Evolutionary conservation across 176 grass and related monocot genomes (phyloP).

Genomic region (Oryza officinalis): DNA sequence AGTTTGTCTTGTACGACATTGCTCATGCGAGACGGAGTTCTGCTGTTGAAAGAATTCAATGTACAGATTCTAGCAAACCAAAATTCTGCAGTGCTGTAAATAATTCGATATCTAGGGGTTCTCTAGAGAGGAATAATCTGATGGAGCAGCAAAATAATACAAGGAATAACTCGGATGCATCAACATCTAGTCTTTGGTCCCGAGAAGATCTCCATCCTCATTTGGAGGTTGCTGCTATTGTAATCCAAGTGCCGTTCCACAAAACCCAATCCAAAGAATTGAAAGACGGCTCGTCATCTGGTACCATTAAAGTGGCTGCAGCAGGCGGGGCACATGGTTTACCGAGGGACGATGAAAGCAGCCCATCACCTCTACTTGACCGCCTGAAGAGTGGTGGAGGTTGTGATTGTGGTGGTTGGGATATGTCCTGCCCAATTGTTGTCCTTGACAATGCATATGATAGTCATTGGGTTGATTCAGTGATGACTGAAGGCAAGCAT

Average conservation of each 20-base stretch:
- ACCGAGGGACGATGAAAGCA: conserved; percentile 60
- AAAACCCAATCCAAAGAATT: conserved; percentile 58
- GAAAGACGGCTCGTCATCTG: conserved; percentile 36
- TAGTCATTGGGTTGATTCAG: conserved; percentile 54
- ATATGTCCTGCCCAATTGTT: conserved; percentile 92
- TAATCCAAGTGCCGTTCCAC: conserved; percentile 70
- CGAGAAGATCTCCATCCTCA: conserved; percentile 78
- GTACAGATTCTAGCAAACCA: conserved; percentile 43
- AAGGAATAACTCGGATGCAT: conserved; percentile 53
- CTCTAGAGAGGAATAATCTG: conserved; percentile 46
- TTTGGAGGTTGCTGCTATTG: conserved; percentile 72
- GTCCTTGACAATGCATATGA: conserved; percentile 67
- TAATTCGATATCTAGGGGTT: conserved; percentile 36
- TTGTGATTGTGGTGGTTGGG: conserved; percentile 98
- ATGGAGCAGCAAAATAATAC: conserved; percentile 41
- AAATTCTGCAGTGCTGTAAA: conserved; percentile 33
- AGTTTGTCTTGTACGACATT: conserved; percentile 94
- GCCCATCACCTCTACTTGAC: conserved; percentile 79
- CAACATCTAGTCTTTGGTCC: conserved; percentile 68
- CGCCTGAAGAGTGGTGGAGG: conserved; percentile 79
- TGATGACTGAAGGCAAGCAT: conserved; percentile 55
- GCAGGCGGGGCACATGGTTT: conserved; percentile 76
- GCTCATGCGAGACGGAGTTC: conserved; percentile 75
- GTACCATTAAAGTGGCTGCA: conserved; percentile 60
- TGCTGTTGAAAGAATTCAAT: conserved; percentile 56